Conservation (phyloP, 1,139 yeast genomes). For the Hansenula lynferdii region DNA sequence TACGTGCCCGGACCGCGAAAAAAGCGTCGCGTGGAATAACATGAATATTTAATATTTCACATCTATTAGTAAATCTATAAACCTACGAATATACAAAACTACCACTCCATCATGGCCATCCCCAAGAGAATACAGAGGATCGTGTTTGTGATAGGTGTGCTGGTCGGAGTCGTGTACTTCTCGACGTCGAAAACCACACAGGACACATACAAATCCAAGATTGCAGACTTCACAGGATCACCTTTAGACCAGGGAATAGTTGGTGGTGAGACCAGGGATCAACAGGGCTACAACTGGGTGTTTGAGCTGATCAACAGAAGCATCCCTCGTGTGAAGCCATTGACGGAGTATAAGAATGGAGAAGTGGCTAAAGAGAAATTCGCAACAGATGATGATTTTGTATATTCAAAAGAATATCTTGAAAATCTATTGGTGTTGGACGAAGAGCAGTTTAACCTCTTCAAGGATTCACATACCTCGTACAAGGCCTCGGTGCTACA, state of each 20-base stretch:
- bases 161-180: not conserved
- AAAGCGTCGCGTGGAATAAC: no score
- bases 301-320: slow-evolving; percentile 21
- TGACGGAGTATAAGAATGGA: slow-evolving; percentile 23
- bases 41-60: no score
- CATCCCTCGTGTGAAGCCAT: slow-evolving; percentile 23
- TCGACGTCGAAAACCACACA: not conserved
- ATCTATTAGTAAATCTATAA: no score
- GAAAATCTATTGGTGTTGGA: slow-evolving; percentile 22
- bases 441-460: slow-evolving; percentile 15
- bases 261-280: not conserved
- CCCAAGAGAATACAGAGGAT: slow-evolving; percentile 2
- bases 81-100: no score
- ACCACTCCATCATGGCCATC: not conserved
- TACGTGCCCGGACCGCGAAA: no score
- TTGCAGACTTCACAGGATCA: not conserved
- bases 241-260: not conserved
- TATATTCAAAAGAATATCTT: slow-evolving; percentile 26
- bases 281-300: slow-evolving; percentile 20
- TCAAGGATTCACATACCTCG: slow-evolving; percentile 22
- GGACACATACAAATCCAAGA: not conserved
- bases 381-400: slow-evolving; percentile 26
- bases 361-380: slow-evolving; percentile 28
- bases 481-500: slow-evolving; percentile 14
- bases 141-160: not conserved